These are phyloP conservation scores for Climacium dendroides DNA, from an alignment of 225 moss, liverwort and hornwort genomes.

Conservation along the genomic window DNA sequence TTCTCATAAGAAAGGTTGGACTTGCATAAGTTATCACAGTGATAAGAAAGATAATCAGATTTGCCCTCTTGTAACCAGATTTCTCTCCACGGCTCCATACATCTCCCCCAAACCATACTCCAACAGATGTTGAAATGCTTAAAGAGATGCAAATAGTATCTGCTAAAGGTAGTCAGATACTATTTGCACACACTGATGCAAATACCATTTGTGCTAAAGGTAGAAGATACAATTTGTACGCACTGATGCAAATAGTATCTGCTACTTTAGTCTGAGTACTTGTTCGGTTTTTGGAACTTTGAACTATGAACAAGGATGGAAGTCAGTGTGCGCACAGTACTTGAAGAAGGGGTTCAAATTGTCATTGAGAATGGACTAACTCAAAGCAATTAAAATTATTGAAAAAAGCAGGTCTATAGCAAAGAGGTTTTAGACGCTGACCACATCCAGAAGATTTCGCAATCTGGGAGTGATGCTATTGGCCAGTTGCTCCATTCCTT, in stretches of 20 bases:
- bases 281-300: not conserved
- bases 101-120: not conserved
- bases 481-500: constrained; percentile 73
- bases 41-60: not conserved
- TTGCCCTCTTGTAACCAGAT: not conserved
- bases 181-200: not conserved
- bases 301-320: not conserved
- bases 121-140: not conserved
- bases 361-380: not conserved
- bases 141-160: not conserved
- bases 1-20: not conserved
- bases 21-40: not conserved
- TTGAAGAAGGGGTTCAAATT: not conserved
- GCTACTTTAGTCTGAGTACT: not conserved
- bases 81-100: not conserved
- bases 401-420: not conserved
- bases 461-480: constrained; percentile 64
- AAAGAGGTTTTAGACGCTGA: constrained; percentile 8
- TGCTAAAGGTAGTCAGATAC: not conserved
- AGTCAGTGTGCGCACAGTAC: not conserved
- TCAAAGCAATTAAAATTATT: not conserved
- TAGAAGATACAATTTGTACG: not conserved
- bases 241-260: not conserved
- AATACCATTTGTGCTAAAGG: not conserved
- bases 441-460: constrained; percentile 58